phyloP scores from a whole-genome alignment of 768 basidiomycete species.

The Artomyces pyxidatus region DNA sequence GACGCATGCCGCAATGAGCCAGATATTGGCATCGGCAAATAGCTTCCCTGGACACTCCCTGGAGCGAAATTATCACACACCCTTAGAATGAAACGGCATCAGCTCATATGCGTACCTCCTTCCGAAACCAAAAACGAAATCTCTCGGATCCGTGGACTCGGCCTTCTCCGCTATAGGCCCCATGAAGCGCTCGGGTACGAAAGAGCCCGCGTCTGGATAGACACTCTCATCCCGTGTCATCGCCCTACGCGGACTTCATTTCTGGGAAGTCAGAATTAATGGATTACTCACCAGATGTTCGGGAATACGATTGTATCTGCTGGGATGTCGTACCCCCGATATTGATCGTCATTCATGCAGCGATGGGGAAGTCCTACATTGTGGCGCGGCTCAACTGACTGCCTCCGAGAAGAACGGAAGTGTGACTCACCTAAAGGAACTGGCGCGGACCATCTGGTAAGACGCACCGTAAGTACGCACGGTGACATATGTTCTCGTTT shows the following conservation, averaged over 20 bases:
- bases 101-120: slow-evolving; percentile 6
- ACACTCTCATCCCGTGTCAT: slow-evolving; percentile 14
- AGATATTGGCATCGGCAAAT: slow-evolving; percentile 16
- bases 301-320: slow-evolving; percentile 13
- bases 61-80: not conserved
- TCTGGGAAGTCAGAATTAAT: too few relatives aligned
- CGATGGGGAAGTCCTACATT: slow-evolving; percentile 14
- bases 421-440: slow-evolving; percentile 13
- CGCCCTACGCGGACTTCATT: too few relatives aligned
- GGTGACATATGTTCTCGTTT: too few relatives aligned
- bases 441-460: slow-evolving; percentile 12
- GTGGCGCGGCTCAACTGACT: not conserved
- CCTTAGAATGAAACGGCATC: not conserved
- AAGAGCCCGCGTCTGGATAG: too few relatives aligned
- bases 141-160: slow-evolving; percentile 8
- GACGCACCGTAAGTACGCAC: not conserved
- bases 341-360: slow-evolving; percentile 14
- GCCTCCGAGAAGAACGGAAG: not conserved
- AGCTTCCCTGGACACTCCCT: slow-evolving; percentile 15
- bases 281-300: slow-evolving; percentile 17
- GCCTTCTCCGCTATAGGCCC: not conserved
- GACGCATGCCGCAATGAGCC: slow-evolving; percentile 11
- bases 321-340: slow-evolving; percentile 14
- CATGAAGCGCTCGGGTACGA: slow-evolving; percentile 15
- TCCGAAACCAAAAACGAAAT: slow-evolving; percentile 16